Evolutionary conservation across 108 stramenopile species (phyloP), one percentile per base, ranked within the genome.

Genomic region (Chaetoceros muelleri): DNA sequence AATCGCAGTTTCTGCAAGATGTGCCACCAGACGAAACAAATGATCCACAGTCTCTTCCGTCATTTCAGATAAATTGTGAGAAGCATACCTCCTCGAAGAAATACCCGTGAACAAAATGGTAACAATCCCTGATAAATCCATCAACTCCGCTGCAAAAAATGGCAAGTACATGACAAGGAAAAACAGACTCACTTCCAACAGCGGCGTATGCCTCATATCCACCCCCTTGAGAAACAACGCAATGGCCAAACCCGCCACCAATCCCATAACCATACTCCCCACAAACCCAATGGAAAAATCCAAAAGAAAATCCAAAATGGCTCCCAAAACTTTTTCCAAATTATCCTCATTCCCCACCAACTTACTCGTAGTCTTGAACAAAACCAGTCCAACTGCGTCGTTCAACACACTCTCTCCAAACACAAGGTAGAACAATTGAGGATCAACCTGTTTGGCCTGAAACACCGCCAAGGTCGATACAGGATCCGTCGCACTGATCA

Each of bases 371-470:
- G 83, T 67, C 8, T 84, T 55, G 60, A 83, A 91, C 10, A 91
- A 57, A 3, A 88, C 86, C 30, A 95, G 68, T 1, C 78, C 83
- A 17, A 91, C 78, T 3, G 94, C 94, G 55, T 95, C 94, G 60
- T 91, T 95, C 25, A 95, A 53, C 13, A 84, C 89, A 23, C 65
- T 67, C 73, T 95, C 94, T 26, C 94, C 94, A 69, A 91, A 95
- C 3, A 88, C 85, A 18, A 95, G 76, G 57, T 84, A 88, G 65
- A 88, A 90, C 10, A 95, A 63, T 25, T 67, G 71, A 19, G 84
- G 84, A 57, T 95, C 79, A n/a, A 91, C 94, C 26, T 73, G 63
- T 64, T 78, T 85, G 40, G 66, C 67, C 67, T 82, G 72, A 67
- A 95, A 89, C 10, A 91, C 84, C 2, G 85, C 81, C 30, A 95